Conservation (phyloP, 2,329 filamentous ascomycete genomes). For the Aspergillus calidoustus region DNA sequence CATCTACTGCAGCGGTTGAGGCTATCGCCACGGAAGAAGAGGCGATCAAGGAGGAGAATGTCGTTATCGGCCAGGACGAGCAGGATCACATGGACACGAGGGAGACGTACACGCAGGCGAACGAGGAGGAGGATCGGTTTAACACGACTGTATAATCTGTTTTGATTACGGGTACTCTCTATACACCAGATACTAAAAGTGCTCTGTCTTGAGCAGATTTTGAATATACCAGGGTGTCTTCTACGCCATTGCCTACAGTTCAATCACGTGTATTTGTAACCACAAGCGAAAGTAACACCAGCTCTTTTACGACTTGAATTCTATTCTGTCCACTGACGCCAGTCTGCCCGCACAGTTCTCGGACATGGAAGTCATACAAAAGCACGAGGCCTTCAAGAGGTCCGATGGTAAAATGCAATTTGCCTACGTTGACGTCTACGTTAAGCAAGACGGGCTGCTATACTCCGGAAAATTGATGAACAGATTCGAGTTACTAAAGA, state of each 20-base stretch:
- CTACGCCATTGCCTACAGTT: too few species aligned
- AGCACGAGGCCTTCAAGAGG: slow-evolving; percentile 25
- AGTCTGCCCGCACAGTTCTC: background rate
- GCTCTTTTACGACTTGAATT: too few species aligned
- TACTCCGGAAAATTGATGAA: slow-evolving; percentile 30
- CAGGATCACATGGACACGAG: slow-evolving; percentile 46
- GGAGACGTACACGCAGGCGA: slow-evolving; percentile 50
- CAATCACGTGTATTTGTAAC: too few species aligned
- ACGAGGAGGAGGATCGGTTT: slow-evolving; percentile 51
- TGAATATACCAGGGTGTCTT: too few species aligned
- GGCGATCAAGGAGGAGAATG: slow-evolving; percentile 45
- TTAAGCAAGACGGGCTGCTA: slow-evolving; percentile 22
- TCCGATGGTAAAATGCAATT: slow-evolving; percentile 26
- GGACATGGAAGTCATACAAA: slow-evolving; percentile 29
- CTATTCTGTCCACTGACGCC: too few species aligned
- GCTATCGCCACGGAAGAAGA: slow-evolving; percentile 39
- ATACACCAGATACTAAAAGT: slow-evolving; percentile 3
- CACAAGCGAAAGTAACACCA: too few species aligned
- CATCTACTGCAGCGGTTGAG: slow-evolving; percentile 23
- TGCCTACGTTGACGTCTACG: slow-evolving; percentile 29
- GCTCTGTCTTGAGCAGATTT: too few species aligned
- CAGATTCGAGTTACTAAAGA: slow-evolving; percentile 21
- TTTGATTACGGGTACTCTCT: slow-evolving; percentile 15
- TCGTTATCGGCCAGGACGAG: slow-evolving; percentile 44
- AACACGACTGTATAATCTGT: slow-evolving; percentile 52